Conservation (phyloP, 306 rosid species). For the Sphenostylis stenocarpa region DNA sequence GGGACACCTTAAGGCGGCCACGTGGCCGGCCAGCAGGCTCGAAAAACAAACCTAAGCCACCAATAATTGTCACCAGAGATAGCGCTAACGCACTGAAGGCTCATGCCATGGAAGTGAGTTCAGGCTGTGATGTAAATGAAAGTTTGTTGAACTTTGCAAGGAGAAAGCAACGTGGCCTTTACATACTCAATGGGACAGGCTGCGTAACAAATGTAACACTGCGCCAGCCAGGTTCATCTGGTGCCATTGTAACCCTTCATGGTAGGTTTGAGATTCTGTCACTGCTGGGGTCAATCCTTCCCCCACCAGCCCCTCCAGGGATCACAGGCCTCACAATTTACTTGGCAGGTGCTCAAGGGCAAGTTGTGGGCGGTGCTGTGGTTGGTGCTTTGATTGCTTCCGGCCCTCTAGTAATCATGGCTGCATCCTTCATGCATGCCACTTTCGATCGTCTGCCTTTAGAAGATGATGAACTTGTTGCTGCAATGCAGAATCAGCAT, state of each 20-base stretch:
- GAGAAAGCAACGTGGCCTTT: conserved; percentile 76
- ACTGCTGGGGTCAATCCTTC: conserved; percentile 69
- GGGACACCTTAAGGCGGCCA: conserved; percentile 61
- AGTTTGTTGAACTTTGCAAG: conserved; percentile 76
- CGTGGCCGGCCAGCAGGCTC: conserved; percentile 75
- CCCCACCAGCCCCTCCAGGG: conserved; percentile 87
- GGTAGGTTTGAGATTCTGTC: conserved; percentile 80
- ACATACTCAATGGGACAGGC: conserved; percentile 76
- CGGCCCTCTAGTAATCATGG: conserved; percentile 81
- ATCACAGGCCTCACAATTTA: conserved; percentile 71
- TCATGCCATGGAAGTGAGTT: conserved; percentile 82
- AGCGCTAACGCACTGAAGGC: conserved; percentile 74
- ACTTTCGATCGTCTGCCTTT: conserved; percentile 76
- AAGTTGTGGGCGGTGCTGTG: conserved; percentile 76
- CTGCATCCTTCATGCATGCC: conserved; percentile 83
- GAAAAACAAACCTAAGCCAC: conserved; percentile 74
- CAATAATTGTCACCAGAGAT: conserved; percentile 70
- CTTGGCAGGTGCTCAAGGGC: conserved; percentile 82
- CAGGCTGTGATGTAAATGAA: conserved; percentile 80
- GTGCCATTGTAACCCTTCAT: conserved; percentile 77
- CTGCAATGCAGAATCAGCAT: conserved; percentile 65
- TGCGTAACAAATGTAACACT: conserved; percentile 78
- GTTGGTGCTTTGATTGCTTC: conserved; percentile 81
- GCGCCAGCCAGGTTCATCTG: conserved; percentile 67
- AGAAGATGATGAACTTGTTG: conserved; percentile 67